Conservation (phyloP, 2,329 filamentous ascomycete genomes). For the Penicillium oxalicum region DNA sequence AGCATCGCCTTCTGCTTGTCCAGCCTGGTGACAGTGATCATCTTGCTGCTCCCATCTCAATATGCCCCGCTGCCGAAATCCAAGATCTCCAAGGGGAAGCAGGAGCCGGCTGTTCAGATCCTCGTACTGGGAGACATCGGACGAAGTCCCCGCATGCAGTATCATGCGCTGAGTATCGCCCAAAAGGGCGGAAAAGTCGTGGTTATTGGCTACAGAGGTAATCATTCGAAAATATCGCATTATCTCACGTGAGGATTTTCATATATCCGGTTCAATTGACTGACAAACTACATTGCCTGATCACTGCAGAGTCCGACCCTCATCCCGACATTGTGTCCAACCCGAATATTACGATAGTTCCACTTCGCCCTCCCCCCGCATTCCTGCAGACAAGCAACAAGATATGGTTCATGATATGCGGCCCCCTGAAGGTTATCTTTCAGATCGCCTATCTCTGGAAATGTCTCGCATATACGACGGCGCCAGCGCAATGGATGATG, state of each 20-base stretch:
- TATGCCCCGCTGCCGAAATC: slow-evolving; percentile 36
- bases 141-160: slow-evolving; percentile 95
- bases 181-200: slow-evolving; percentile 74
- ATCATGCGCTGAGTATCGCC: slow-evolving; percentile 89
- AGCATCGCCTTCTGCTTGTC: slow-evolving; percentile 41
- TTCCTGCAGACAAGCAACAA: slow-evolving; percentile 62
- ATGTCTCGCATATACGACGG: slow-evolving; percentile 66
- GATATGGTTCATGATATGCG: slow-evolving; percentile 69
- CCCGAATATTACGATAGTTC: slow-evolving; percentile 62
- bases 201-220: slow-evolving; percentile 82
- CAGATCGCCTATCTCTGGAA: slow-evolving; percentile 68
- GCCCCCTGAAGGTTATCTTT: slow-evolving; percentile 78
- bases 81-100: slow-evolving; percentile 16
- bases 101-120: slow-evolving; percentile 61
- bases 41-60: slow-evolving; percentile 49
- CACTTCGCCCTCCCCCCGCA: slow-evolving; percentile 62
- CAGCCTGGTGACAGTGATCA: slow-evolving; percentile 45
- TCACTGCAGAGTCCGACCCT: slow-evolving; percentile 62
- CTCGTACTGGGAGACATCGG: slow-evolving; percentile 94
- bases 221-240: slow-evolving; percentile 2
- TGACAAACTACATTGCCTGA: not conserved
- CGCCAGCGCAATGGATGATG: slow-evolving; percentile 76
- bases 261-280: not conserved
- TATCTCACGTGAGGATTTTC: not conserved
- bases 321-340: slow-evolving; percentile 70